Evolutionary conservation across 2,329 filamentous ascomycete species (phyloP), one percentile per base, ranked within the genome.

Genomic region (Parastagonospora avenae): DNA sequence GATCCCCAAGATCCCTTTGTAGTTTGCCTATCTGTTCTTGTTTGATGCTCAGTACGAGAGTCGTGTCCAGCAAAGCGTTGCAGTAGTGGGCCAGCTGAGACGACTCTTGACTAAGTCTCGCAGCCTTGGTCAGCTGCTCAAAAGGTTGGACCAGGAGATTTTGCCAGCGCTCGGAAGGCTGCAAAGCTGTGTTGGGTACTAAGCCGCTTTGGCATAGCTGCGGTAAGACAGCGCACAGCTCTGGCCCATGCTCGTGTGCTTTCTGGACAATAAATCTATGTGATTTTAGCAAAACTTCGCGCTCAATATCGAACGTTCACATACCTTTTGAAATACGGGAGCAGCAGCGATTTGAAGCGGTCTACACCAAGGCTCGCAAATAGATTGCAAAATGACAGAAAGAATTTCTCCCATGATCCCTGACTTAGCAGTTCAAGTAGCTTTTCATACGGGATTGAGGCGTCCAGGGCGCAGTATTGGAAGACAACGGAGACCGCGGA

Each of bases 351-450:
- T 46, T 86, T 83, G 67, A 97, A 99, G 33, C 90, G 83, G 46
- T 87, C 83, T 1, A 82, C 70, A 39, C 92, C 87, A 31, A 95
- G 79, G 46, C 91, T 83, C 0, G 90, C 87, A 60, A 94, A 87
- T 45, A 90, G 87, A 11, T 88, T 87, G 73, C 91, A 97, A 72
- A 97, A 96, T 0, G 86, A 82, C 37, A 97, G 82, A 70, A 96
- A 97, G 78, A 87, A 88, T 44, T 75, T 75, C 64, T 87, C 84
- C 63, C 92, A 81, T 1, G 82, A 81, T 38, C 88, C 85, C 44
- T 82, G 82, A 3, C 84, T 85, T 41, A 96, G 76, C 3, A 78
- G 77, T 30, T 87, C 84, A 39, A 96, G 80, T 3, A 84, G 74
- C 12, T 84, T 82, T 49, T 92, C 82, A 32, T 84, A 82, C 1